Conservation (phyloP, 1,284 basidiomycete genomes). For the Cryptococcus hybrid region DNA sequence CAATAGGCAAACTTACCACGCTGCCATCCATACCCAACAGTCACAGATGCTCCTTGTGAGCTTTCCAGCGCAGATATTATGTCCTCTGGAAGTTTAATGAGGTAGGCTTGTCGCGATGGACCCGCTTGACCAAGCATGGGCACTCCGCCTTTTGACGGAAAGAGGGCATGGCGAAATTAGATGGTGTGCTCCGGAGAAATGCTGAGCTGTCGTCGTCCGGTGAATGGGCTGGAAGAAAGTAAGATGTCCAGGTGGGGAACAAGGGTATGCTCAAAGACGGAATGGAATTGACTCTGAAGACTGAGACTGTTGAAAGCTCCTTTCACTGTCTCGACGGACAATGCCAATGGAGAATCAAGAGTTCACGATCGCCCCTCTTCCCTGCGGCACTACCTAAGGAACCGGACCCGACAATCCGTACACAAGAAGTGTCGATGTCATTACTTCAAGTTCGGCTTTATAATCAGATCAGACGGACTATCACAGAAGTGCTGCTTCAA, state of each 20-base stretch:
- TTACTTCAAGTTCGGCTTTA: too few relatives aligned
- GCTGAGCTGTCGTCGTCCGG: background rate
- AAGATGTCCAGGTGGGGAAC: background rate
- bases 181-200: conserved; percentile 15
- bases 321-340: too few relatives aligned
- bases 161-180: too few relatives aligned
- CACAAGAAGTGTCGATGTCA: too few relatives aligned
- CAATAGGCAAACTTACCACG: conserved; percentile 20
- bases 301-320: too few relatives aligned
- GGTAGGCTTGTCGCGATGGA: conserved; percentile 23
- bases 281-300: background rate
- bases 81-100: conserved; percentile 40
- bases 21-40: conserved; percentile 20
- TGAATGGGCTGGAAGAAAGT: background rate
- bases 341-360: too few relatives aligned
- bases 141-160: conserved; percentile 16
- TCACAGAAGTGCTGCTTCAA: too few relatives aligned
- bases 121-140: conserved; percentile 14
- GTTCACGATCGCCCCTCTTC: too few relatives aligned
- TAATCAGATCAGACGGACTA: too few relatives aligned
- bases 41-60: conserved; percentile 15
- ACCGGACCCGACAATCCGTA: too few relatives aligned
- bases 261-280: background rate
- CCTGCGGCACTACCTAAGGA: too few relatives aligned
- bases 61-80: conserved; percentile 26